These are phyloP conservation scores for Erucastrum elatum DNA, from an alignment of 345 rosid genomes.

Conservation along the genomic window DNA sequence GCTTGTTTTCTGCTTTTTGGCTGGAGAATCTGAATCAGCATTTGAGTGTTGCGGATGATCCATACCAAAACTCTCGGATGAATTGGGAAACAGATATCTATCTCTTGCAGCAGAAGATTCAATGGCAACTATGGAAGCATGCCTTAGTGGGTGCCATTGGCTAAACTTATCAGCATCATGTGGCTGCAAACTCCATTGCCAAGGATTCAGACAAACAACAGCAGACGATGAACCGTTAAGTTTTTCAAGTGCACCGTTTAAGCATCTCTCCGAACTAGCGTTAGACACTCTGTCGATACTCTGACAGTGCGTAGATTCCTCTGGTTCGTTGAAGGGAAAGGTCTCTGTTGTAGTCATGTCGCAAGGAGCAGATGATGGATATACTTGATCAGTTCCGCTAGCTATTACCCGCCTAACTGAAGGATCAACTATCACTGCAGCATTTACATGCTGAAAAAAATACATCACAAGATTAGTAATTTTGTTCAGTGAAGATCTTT, in stretches of 20 bases:
- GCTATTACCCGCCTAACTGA: slow-evolving; percentile 54
- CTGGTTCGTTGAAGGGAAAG: not conserved
- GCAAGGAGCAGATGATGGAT: slow-evolving; percentile 31
- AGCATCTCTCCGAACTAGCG: slow-evolving; percentile 16
- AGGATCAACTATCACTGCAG: slow-evolving; percentile 86
- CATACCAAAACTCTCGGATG: slow-evolving; percentile 29
- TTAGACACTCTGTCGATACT: not conserved
- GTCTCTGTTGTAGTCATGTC: slow-evolving; percentile 27
- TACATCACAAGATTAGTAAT: slow-evolving; percentile 5
- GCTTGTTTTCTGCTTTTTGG: slow-evolving; percentile 62
- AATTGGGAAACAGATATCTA: slow-evolving; percentile 55
- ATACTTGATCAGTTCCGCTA: slow-evolving; percentile 64
- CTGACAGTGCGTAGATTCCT: slow-evolving; percentile 8
- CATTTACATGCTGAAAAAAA: slow-evolving; percentile 61
- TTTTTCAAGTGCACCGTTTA: slow-evolving; percentile 35
- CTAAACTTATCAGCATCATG: slow-evolving; percentile 6
- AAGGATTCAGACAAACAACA: slow-evolving; percentile 74
- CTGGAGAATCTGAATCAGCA: slow-evolving; percentile 43
- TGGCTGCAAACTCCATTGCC: slow-evolving; percentile 57
- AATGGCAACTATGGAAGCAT: slow-evolving; percentile 80
- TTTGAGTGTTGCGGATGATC: slow-evolving; percentile 38
- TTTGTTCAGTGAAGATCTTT: not conserved
- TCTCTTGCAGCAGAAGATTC: slow-evolving; percentile 88
- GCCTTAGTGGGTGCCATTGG: slow-evolving; percentile 71
- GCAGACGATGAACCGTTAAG: slow-evolving; percentile 19